Conservation (phyloP, 2,329 filamentous ascomycete species). For the Fusarium dimerum region DNA sequence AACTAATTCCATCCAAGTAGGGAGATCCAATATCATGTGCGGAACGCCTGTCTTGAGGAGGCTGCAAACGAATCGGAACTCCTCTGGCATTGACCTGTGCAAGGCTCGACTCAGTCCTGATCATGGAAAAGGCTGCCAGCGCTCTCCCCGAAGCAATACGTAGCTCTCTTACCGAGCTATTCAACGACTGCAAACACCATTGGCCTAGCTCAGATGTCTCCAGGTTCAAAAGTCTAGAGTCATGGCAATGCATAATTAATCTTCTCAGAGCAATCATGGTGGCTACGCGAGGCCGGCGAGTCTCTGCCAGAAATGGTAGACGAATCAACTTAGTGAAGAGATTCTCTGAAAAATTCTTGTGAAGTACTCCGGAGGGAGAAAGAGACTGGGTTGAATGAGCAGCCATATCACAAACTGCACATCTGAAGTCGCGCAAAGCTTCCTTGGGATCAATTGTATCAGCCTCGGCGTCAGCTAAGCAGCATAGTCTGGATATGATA, state of each 20-base stretch:
- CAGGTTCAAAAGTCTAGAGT: conserved; percentile 63
- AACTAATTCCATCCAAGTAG: background rate
- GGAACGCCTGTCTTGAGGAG: background rate
- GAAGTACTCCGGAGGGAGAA: conserved; percentile 7
- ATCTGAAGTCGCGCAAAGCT: conserved; percentile 9
- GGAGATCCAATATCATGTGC: conserved; percentile 9
- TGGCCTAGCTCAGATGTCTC: conserved; percentile 69
- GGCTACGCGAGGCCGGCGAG: conserved; percentile 64
- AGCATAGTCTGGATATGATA: conserved; percentile 53
- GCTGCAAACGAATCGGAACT: conserved; percentile 9
- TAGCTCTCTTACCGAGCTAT: conserved; percentile 82
- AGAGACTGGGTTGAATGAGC: background rate
- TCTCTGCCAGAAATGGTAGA: conserved; percentile 49
- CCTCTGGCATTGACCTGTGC: conserved; percentile 4
- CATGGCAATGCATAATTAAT: conserved; percentile 66
- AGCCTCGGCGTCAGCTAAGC: conserved; percentile 19
- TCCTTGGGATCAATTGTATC: background rate
- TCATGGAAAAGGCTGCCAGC: conserved; percentile 63
- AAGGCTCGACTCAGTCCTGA: conserved; percentile 15
- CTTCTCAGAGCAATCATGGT: conserved; percentile 73
- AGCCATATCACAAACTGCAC: conserved; percentile 30
- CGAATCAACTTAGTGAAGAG: conserved; percentile 50
- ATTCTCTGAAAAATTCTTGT: conserved; percentile 41
- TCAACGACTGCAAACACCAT: conserved; percentile 79
- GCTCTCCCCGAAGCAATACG: conserved; percentile 76